Conservation (phyloP, 768 basidiomycete genomes). For the Russula virescens region DNA sequence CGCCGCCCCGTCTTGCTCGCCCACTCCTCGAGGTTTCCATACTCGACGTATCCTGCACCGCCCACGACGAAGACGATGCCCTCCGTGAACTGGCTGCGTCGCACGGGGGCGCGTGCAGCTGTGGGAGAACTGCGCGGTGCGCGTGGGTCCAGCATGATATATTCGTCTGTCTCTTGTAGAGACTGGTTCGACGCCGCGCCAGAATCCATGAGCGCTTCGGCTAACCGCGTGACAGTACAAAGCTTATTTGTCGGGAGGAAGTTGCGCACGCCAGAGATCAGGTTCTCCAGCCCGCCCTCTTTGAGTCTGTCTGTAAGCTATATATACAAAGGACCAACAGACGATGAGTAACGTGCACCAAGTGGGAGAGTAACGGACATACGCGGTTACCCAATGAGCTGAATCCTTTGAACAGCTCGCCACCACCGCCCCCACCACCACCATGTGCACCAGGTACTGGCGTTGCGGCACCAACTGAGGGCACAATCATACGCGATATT, state of each 20-base stretch:
- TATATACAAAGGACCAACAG: too few species aligned
- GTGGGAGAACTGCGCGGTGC: constrained; percentile 34
- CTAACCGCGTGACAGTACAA: constrained; percentile 84
- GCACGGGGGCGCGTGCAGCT: constrained; percentile 33
- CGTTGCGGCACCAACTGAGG: constrained; percentile 57
- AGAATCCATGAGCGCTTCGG: constrained; percentile 97
- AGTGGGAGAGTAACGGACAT: constrained; percentile 26
- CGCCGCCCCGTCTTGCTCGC: constrained; percentile 73
- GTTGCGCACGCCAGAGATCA: constrained; percentile 97
- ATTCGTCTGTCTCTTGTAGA: constrained; percentile 44
- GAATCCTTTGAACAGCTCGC: constrained; percentile 91
- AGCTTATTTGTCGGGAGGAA: constrained; percentile 94
- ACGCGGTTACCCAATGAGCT: constrained; percentile 88
- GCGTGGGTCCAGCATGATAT: constrained; percentile 50
- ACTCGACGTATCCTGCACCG: constrained; percentile 96
- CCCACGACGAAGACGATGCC: constrained; percentile 93
- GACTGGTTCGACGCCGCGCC: constrained; percentile 87
- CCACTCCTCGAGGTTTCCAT: constrained; percentile 95
- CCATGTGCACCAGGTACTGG: constrained; percentile 49
- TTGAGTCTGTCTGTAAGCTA: constrained; percentile 90
- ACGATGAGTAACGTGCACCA: not conserved
- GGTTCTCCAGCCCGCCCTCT: constrained; percentile 93
- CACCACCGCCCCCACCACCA: constrained; percentile 56
- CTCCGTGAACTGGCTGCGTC: constrained; percentile 77
- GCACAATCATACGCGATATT: constrained; percentile 85